Base-by-base conservation (phyloP, 2,329 filamentous ascomycete species). In the Emmonsiellopsis sp. region DNA sequence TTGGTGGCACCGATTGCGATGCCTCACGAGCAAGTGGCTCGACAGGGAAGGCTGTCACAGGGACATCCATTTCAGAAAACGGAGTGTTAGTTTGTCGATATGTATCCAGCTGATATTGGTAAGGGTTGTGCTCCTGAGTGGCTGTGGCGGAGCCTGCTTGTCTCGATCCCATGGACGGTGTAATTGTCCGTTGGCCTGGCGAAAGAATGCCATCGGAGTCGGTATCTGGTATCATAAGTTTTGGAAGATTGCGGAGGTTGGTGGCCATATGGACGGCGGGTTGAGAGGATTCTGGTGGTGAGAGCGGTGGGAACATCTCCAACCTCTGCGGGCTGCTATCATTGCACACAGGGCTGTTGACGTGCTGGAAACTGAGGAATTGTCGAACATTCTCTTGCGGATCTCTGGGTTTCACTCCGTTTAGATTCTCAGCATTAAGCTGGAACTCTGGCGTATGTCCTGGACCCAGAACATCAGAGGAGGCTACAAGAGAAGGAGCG, bases 371-470 rank as follows among this genome's bases (percentile, higher is more conserved):
- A 65, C 82, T 82, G 51, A 97, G 79, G 71, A 95, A 97, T 60
- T 95, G 89, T 64, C 88, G 85, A 37, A 97, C 89, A 62, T 92
- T 95, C 71, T 96, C 91, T 68, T 94, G 91, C 5, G 91, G 87
- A 65, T 96, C 90, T 51, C 86, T 80, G 15, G 77, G 76, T 64
- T 86, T 79, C 34, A 95, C 67, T 57, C 78, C 82, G 54, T 83
- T 82, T 13, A 95, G 82, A 42, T 78, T 79, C 48, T 85, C 82
- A 67, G 90, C 85, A 62, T 90, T 85, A 38, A 96, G 79, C 16
- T 72, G 73, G 55, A 91, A 77, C 26, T 84, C 77, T 20, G 85
- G 79, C 10, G 84, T 67, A 37, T 79, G 70, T 7, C 80, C 80
- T 5, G 87, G 85, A 2, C 90, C 91, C 58, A 97, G 79, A 9